phyloP scores from a whole-genome alignment of 257 asterid genomes.

The Orobanche coerulescens region DNA sequence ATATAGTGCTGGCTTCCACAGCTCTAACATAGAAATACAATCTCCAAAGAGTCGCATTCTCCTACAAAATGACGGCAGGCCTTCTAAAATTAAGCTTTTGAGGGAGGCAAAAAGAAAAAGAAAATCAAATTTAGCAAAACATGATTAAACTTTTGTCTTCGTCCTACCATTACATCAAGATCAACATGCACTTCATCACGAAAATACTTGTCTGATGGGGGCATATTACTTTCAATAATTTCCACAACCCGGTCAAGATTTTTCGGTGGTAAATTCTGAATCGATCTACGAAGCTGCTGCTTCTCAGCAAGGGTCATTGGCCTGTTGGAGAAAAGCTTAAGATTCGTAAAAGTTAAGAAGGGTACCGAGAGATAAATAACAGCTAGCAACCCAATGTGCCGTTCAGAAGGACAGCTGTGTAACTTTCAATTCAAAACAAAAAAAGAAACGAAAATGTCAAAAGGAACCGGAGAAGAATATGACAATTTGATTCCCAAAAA shows the following conservation, averaged over 20 bases:
- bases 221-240: conserved; percentile 30
- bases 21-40: conserved; percentile 46
- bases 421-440: background rate
- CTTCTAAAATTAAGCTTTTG: background rate
- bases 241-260: conserved; percentile 59
- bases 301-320: conserved; percentile 52
- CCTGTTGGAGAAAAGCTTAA: conserved; percentile 37
- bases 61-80: conserved; percentile 34
- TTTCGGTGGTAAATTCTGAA: conserved; percentile 44
- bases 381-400: too few species aligned
- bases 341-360: background rate
- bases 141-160: background rate
- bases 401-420: too few species aligned
- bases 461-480: background rate
- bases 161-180: conserved; percentile 53
- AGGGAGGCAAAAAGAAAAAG: background rate
- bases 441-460: background rate
- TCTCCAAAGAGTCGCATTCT: conserved; percentile 58
- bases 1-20: conserved; percentile 25
- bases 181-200: conserved; percentile 39
- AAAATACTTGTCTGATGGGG: conserved; percentile 22
- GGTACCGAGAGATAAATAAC: too few species aligned
- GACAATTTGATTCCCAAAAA: background rate
- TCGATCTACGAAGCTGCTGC: conserved; percentile 42
- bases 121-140: background rate